Percentiles rank a stretch among this genome's conserved stretches.
phyloP scores from a whole-genome alignment of 768 basidiomycete species.

The Mycena latifolia region DNA sequence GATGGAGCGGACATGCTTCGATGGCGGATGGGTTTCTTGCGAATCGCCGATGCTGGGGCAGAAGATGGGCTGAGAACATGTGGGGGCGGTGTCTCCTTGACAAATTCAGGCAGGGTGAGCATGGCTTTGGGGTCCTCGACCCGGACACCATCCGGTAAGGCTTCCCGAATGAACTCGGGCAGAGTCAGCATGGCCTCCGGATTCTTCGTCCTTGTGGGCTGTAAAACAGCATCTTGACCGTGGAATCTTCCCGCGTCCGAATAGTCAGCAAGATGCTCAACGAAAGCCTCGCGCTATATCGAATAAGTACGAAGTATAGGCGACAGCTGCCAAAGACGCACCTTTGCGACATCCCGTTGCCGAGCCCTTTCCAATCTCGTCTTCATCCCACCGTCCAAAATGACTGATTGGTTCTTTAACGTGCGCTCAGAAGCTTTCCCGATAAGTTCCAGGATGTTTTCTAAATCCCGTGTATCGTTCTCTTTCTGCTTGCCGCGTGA shows the following conservation, averaged over 20 bases:
- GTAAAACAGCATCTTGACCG: conserved; percentile 81
- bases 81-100: conserved; percentile 60
- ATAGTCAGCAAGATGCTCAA: conserved; percentile 78
- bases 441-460: conserved; percentile 78
- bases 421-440: conserved; percentile 78
- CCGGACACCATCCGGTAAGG: conserved; percentile 51
- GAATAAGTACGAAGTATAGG: background rate
- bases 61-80: conserved; percentile 35
- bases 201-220: conserved; percentile 54
- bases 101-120: conserved; percentile 70
- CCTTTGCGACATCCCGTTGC: conserved; percentile 74
- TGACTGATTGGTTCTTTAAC: conserved; percentile 76
- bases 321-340: conserved; percentile 37
- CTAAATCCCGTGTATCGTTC: conserved; percentile 64
- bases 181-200: conserved; percentile 67
- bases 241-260: conserved; percentile 81
- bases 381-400: conserved; percentile 72
- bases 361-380: conserved; percentile 66
- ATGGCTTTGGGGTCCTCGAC: conserved; percentile 59
- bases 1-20: conserved; percentile 74
- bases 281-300: conserved; percentile 77
- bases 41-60: conserved; percentile 30
- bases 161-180: conserved; percentile 74
- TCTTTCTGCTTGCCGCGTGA: conserved; percentile 59
- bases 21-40: conserved; percentile 51